These are phyloP conservation scores for Syzygium aromaticum DNA, from an alignment of 345 rosid species.

Conservation along the genomic window DNA sequence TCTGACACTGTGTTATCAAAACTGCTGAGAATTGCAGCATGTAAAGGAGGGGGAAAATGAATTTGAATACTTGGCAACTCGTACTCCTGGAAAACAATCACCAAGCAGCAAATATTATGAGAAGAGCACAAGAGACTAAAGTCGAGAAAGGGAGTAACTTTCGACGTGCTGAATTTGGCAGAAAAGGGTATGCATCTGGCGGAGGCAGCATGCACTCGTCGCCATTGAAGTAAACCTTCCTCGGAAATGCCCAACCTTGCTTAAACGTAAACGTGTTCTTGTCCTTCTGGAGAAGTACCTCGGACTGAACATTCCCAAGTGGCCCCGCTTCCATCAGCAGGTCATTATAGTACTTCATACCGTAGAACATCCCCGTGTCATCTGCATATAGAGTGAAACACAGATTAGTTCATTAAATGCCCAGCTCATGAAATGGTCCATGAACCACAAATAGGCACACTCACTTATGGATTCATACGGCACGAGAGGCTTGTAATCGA, in stretches of 20 bases:
- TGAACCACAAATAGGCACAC: background rate
- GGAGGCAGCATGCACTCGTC: conserved; percentile 87
- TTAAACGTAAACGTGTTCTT: conserved; percentile 66
- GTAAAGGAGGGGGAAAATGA: background rate
- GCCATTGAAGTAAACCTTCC: conserved; percentile 87
- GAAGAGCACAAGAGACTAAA: conserved; percentile 14
- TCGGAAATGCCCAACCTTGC: conserved; percentile 92
- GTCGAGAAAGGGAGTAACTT: conserved; percentile 14
- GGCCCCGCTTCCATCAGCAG: conserved; percentile 86
- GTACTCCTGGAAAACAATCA: conserved; percentile 5
- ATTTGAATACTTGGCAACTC: background rate
- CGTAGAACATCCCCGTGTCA: conserved; percentile 85
- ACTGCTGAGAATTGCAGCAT: background rate
- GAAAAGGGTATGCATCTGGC: conserved; percentile 77
- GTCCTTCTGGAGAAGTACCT: conserved; percentile 75
- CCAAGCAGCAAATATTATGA: conserved; percentile 19
- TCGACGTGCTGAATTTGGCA: conserved; percentile 48
- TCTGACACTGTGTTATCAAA: background rate
- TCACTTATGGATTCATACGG: conserved; percentile 66
- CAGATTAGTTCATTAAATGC: background rate
- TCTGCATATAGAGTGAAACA: conserved; percentile 27
- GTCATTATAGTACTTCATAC: conserved; percentile 73
- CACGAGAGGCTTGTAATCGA: conserved; percentile 64
- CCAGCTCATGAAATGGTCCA: background rate
- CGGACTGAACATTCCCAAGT: conserved; percentile 80